Conservation (phyloP, 148 eudicot species). For the Vaccinium vitisidaea region DNA sequence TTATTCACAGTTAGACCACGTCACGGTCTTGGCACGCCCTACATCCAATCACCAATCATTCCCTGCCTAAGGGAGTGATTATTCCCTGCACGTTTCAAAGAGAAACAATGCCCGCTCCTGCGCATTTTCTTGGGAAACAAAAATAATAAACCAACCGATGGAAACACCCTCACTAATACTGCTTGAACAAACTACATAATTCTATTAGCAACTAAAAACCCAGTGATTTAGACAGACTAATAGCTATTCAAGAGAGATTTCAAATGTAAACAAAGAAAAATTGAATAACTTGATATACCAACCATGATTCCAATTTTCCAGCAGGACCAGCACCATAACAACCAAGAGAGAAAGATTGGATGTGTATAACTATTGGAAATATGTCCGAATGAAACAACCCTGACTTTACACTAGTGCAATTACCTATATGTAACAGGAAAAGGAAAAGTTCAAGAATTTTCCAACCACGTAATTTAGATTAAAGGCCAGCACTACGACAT, state of each 20-base stretch:
- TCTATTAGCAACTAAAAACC: not conserved
- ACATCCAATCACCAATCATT: no score
- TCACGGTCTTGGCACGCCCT: no score
- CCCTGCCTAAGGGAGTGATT: no score
- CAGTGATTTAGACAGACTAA: not conserved
- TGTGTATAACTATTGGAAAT: not conserved
- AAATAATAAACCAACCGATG: not conserved
- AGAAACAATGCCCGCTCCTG: no score
- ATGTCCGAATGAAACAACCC: constrained; percentile 1
- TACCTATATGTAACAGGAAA: not conserved
- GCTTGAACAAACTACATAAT: not conserved
- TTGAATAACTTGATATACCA: not conserved
- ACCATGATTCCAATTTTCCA: constrained; percentile 4
- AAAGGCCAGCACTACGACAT: constrained; percentile 22
- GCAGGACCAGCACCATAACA: not conserved
- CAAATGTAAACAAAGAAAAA: not conserved
- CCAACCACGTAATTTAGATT: not conserved
- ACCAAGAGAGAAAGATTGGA: not conserved
- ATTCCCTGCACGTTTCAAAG: no score
- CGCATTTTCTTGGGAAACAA: no score
- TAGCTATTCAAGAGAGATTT: not conserved
- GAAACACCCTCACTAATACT: not conserved
- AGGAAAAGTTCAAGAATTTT: not conserved
- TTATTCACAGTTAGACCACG: no score
- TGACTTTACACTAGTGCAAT: not conserved